These are phyloP conservation scores for Myotisia sp. DNA, from an alignment of 2,329 filamentous ascomycete species.

Conservation along the genomic window DNA sequence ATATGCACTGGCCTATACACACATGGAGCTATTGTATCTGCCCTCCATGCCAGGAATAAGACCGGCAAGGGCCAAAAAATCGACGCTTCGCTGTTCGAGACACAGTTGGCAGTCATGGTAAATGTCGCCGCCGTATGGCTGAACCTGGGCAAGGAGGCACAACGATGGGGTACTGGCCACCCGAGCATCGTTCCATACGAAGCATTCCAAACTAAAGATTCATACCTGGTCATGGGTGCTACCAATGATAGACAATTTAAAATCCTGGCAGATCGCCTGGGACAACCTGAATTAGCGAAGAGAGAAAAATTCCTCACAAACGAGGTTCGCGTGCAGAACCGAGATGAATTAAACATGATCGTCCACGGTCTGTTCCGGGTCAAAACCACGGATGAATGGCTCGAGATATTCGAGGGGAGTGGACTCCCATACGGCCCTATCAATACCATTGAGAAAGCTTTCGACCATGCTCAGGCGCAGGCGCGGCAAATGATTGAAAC, in stretches of 20 bases:
- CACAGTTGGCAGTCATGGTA: conserved; percentile 26
- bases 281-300: conserved; percentile 44
- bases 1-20: conserved; percentile 34
- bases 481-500: conserved; percentile 28
- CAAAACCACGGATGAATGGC: conserved; percentile 31
- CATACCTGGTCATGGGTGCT: conserved; percentile 55
- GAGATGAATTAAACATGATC: conserved; percentile 24
- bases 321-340: conserved; percentile 43
- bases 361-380: conserved; percentile 22
- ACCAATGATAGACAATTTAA: conserved; percentile 59
- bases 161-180: conserved; percentile 34
- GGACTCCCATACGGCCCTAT: conserved; percentile 36
- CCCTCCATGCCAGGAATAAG: conserved; percentile 25
- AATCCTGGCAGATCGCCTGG: conserved; percentile 47
- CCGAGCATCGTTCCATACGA: conserved; percentile 37
- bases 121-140: conserved; percentile 31
- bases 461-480: conserved; percentile 31
- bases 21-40: conserved; percentile 33
- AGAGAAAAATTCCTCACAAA: conserved; percentile 49
- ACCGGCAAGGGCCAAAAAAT: conserved; percentile 32
- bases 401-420: conserved; percentile 27
- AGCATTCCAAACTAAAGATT: conserved; percentile 51
- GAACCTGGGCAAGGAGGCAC: conserved; percentile 28
- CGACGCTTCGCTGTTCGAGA: conserved; percentile 34
- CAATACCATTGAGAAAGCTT: conserved; percentile 33